A percentile compares a stretch with the other conserved stretches of the same genome.
These are phyloP conservation scores for Cytospora paraplurivora DNA, from an alignment of 2,329 filamentous ascomycete genomes.

Conservation along the genomic window DNA sequence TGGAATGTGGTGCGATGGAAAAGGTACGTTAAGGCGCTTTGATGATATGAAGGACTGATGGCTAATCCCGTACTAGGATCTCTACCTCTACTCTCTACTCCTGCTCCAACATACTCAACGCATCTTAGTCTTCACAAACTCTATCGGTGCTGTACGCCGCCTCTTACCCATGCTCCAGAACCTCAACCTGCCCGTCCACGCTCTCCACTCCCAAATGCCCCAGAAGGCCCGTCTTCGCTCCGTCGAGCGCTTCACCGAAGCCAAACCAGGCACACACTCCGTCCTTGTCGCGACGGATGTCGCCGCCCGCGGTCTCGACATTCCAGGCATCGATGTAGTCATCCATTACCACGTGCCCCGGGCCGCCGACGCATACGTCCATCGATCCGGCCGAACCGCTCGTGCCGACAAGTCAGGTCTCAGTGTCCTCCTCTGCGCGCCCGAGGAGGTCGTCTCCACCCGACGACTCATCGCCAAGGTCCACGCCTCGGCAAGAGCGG, in stretches of 20 bases:
- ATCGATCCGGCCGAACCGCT: slow-evolving; percentile 91
- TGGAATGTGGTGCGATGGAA: slow-evolving; percentile 91
- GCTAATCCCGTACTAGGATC: slow-evolving; percentile 58
- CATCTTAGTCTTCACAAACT: slow-evolving; percentile 92
- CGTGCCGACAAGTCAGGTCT: slow-evolving; percentile 76
- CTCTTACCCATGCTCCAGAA: slow-evolving; percentile 82
- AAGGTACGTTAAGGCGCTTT: slow-evolving; percentile 59
- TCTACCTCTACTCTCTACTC: slow-evolving; percentile 88
- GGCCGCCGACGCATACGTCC: slow-evolving; percentile 89
- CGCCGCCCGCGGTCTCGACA: slow-evolving; percentile 90
- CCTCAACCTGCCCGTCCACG: slow-evolving; percentile 73
- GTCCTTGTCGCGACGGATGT: slow-evolving; percentile 93
- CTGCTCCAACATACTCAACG: slow-evolving; percentile 79
- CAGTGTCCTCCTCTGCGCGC: slow-evolving; percentile 85
- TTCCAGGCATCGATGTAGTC: slow-evolving; percentile 84
- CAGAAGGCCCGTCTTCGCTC: slow-evolving; percentile 95
- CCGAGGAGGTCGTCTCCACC: slow-evolving; percentile 86
- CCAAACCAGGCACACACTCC: slow-evolving; percentile 54
- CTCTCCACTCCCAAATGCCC: slow-evolving; percentile 90
- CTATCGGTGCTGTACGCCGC: slow-evolving; percentile 87
- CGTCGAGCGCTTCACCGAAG: slow-evolving; percentile 81
- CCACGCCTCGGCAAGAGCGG: slow-evolving; percentile 58
- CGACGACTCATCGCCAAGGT: slow-evolving; percentile 85
- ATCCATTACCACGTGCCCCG: slow-evolving; percentile 95
- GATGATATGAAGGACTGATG: background rate